A percentile compares a stretch with the other conserved stretches of the same genome.
These are phyloP conservation scores for Geotrichum histeridarum DNA, from an alignment of 1,139 yeast species.

Conservation along the genomic window DNA sequence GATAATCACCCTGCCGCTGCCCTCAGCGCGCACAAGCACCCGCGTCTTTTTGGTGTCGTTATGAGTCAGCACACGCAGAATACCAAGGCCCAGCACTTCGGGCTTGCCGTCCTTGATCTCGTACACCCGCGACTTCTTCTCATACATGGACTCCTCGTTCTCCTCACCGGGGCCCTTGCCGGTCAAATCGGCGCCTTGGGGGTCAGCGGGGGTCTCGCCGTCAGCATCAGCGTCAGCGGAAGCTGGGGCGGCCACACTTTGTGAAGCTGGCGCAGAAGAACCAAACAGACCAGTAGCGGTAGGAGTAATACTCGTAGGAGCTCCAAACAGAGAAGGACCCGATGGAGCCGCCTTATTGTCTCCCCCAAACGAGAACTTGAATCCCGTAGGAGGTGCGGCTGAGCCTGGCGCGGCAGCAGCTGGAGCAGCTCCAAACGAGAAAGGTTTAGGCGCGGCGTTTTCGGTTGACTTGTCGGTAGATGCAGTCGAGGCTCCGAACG, in stretches of 20 bases:
- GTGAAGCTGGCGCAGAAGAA: not conserved
- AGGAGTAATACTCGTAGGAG: conserved; percentile 1
- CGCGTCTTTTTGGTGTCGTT: conserved; percentile 58
- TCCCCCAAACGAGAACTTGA: conserved; percentile 1
- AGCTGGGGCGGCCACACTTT: conserved; percentile 7
- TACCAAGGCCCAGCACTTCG: conserved; percentile 64
- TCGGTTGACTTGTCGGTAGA: not conserved
- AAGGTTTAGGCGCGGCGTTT: conserved; percentile 21
- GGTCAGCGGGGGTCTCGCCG: conserved; percentile 21
- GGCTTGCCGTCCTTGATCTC: conserved; percentile 35
- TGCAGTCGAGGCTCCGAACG: conserved; percentile 1
- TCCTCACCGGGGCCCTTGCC: conserved; percentile 78
- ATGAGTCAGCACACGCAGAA: conserved; percentile 63
- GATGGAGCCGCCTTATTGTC: not conserved
- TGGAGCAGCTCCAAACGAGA: conserved; percentile 26
- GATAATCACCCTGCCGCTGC: conserved; percentile 73
- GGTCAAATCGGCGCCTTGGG: conserved; percentile 30
- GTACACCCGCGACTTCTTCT: conserved; percentile 70
- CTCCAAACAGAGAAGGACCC: not conserved
- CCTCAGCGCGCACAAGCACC: conserved; percentile 79
- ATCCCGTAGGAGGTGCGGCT: not conserved
- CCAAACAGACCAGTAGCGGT: not conserved
- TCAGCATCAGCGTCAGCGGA: conserved; percentile 21
- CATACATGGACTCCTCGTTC: conserved; percentile 58
- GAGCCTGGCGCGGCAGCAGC: not conserved